These are phyloP conservation scores for Pelargonium fulgidum DNA, from an alignment of 441 rosid species.

Conservation along the genomic window DNA sequence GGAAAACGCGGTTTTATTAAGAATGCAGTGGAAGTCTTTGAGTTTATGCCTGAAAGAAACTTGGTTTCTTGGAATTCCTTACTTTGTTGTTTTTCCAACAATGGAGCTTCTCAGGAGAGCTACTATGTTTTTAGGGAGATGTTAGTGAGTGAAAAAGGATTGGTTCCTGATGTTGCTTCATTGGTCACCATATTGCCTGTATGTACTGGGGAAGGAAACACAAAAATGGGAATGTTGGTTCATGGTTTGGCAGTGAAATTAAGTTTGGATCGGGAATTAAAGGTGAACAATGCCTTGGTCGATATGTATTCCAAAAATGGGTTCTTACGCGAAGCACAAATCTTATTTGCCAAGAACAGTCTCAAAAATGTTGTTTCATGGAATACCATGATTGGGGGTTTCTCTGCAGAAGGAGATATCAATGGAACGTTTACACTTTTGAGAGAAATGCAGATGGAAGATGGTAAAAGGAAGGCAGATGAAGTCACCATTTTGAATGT, in stretches of 20 bases:
- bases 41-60: conserved; percentile 43
- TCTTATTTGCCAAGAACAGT: conserved; percentile 35
- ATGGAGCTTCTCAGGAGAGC: conserved; percentile 35
- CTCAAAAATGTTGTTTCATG: conserved; percentile 53
- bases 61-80: conserved; percentile 67
- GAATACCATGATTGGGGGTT: conserved; percentile 50
- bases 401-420: conserved; percentile 34
- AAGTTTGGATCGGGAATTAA: conserved; percentile 37
- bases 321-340: conserved; percentile 34
- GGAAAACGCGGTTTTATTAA: conserved; percentile 39
- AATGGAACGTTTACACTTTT: conserved; percentile 32
- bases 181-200: conserved; percentile 49
- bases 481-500: conserved; percentile 49
- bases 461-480: conserved; percentile 27
- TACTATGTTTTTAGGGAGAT: conserved; percentile 34
- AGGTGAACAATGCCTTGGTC: conserved; percentile 49
- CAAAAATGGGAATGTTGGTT: conserved; percentile 37
- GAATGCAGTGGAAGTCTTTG: conserved; percentile 37
- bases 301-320: conserved; percentile 62
- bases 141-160: conserved; percentile 32
- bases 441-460: conserved; percentile 38
- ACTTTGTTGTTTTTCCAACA: conserved; percentile 40
- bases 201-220: conserved; percentile 41
- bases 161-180: conserved; percentile 47
- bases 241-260: conserved; percentile 55